Conservation (phyloP, 2,329 filamentous ascomycete species). For the Verticillium tricorpus region DNA sequence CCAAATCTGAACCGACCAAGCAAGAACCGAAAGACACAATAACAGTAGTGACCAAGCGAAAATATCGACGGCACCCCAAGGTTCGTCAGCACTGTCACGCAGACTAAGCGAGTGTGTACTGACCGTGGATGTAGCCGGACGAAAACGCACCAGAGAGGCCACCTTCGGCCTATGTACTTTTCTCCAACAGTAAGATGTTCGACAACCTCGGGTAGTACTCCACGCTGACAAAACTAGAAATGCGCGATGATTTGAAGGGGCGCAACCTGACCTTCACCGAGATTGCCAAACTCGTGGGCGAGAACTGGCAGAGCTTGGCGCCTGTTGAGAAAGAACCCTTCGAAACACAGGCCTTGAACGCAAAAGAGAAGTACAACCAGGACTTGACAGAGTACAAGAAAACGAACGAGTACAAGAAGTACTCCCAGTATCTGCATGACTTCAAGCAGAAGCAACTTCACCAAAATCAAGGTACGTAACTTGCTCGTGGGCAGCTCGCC, state of each 20-base stretch:
- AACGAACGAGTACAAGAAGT: slow-evolving; percentile 63
- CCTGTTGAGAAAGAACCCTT: slow-evolving; percentile 65
- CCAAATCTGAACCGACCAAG: slow-evolving; percentile 42
- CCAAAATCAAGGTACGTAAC: slow-evolving; percentile 45
- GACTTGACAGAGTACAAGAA: slow-evolving; percentile 74
- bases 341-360: slow-evolving; percentile 65
- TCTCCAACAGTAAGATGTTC: slow-evolving; percentile 67
- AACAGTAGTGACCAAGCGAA: slow-evolving; percentile 56
- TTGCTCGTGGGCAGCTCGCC: background rate
- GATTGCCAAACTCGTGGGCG: slow-evolving; percentile 77
- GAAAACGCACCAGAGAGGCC: slow-evolving; percentile 76
- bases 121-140: slow-evolving; percentile 50
- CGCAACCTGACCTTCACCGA: slow-evolving; percentile 77
- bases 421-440: slow-evolving; percentile 68
- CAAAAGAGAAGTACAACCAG: slow-evolving; percentile 74
- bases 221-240: slow-evolving; percentile 43
- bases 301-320: slow-evolving; percentile 72
- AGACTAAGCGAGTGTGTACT: background rate
- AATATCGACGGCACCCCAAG: slow-evolving; percentile 75
- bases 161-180: slow-evolving; percentile 79
- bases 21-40: slow-evolving; percentile 30
- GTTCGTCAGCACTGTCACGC: slow-evolving; percentile 28
- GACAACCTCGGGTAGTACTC: background rate
- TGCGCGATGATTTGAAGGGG: slow-evolving; percentile 72
- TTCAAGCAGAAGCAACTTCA: slow-evolving; percentile 70